Base-by-base conservation (phyloP, 108 stramenopile species). In the Fistulifera pelliculosa region DNA sequence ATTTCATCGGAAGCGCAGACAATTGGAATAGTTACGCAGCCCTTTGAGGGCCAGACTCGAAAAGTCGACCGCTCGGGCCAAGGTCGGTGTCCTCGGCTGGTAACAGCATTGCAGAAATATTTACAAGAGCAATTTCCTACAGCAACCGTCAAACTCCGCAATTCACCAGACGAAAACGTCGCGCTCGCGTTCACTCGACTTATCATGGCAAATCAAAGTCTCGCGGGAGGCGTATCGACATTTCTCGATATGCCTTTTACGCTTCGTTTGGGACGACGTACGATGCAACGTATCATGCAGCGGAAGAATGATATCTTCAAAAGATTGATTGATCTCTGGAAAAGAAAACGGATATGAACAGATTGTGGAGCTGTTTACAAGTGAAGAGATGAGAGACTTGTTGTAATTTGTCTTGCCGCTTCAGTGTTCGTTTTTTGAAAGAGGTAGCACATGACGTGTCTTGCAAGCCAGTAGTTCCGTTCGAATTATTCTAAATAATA, bases 21-120 rank as follows among this genome's bases (percentile, higher is more conserved):
- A 2, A 63, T 63, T 43, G 62, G 62, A 7, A 63, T 63, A 42
- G 26, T 55, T 4, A 63, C 62, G 14, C 53, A 63, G 17, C 27
- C 53, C 13, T 63, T 63, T 39, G 4, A 1, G 1, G 19, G 50
- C 21, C 14, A 25, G 62, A 35, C n/a, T 41, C 19, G 18, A 52
- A 65, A 16, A 18, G 24, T 50, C 27, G 59, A 60, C 28, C 13
- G n/a, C 3, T 18, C 18, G n/a, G 13, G 2, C 16, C 6, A 35
- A 10, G 45, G 44, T 19, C 44, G 49, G 16, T 59, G 58, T 38
- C 26, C n/a, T 16, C 13, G 15, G 23, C 10, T 59, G n/a, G 58
- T 59, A 2, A 23, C 2, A 12, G 47, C 15, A 4, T 38, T 59
- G 42, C 17, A 47, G 11, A 24, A 7, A 31, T 52, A 52, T 17